Percentiles rank a stretch among this genome's conserved stretches.
Conservation (phyloP, 352 stramenopile species). For the Phytophthora litchii region DNA sequence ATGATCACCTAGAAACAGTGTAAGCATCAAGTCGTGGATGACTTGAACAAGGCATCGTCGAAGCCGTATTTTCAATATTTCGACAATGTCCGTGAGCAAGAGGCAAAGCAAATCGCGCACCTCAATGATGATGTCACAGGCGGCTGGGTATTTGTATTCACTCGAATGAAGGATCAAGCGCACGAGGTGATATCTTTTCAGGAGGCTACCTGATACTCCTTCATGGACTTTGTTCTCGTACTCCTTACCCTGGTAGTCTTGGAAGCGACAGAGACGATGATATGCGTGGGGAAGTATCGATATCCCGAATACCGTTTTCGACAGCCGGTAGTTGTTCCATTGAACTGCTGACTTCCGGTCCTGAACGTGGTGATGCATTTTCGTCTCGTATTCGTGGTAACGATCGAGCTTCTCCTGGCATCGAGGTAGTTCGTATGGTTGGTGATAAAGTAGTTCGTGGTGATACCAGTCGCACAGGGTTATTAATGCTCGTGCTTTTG, state of each 20-base stretch:
- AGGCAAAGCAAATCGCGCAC: too few species aligned
- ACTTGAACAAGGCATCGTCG: too few species aligned
- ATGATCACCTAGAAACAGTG: too few species aligned
- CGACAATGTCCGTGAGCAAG: too few species aligned
- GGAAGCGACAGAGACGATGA: constrained; percentile 30
- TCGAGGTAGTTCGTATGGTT: constrained; percentile 50
- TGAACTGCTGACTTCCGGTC: constrained; percentile 9
- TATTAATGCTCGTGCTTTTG: constrained; percentile 13
- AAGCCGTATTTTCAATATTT: too few species aligned
- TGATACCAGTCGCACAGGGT: constrained; percentile 10
- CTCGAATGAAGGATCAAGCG: too few species aligned
- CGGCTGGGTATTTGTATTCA: too few species aligned
- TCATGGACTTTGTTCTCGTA: too few species aligned
- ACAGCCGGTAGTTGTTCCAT: constrained; percentile 17
- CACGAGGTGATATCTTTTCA: too few species aligned
- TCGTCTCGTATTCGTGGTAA: constrained; percentile 48
- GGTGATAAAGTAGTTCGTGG: constrained; percentile 91
- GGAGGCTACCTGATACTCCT: too few species aligned
- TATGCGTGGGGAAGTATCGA: constrained; percentile 7
- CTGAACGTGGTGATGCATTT: constrained; percentile 10
- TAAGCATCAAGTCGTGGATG: too few species aligned
- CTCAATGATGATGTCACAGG: too few species aligned
- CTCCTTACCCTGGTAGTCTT: constrained; percentile 20
- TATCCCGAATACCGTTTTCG: constrained; percentile 1
- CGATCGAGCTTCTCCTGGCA: constrained; percentile 65